Percentiles rank a stretch among this genome's conserved stretches.
Conservation (phyloP, 306 rosid genomes). For the Rosa persica region DNA sequence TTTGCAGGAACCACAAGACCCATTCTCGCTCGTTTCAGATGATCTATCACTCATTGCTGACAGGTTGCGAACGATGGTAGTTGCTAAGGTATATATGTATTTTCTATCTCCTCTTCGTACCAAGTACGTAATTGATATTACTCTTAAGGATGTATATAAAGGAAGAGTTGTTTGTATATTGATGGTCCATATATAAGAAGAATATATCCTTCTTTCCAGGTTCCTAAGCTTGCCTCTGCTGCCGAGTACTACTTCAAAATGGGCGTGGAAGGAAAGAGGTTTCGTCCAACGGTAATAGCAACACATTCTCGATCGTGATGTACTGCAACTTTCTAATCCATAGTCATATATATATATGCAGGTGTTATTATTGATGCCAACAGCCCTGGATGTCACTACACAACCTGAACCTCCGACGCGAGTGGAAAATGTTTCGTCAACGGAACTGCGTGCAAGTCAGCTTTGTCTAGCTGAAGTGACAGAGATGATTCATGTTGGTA, state of each 20-base stretch:
- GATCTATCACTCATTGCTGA: conserved; percentile 75
- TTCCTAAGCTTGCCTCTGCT: conserved; percentile 95
- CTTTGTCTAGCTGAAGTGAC: conserved; percentile 91
- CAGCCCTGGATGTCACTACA: conserved; percentile 56
- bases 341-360: too few relatives aligned
- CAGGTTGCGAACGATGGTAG: conserved; percentile 76
- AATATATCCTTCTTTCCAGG: conserved; percentile 50
- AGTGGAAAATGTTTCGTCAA: conserved; percentile 42
- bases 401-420: conserved; percentile 30
- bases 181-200: background rate
- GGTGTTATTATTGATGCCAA: conserved; percentile 89
- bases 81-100: conserved; percentile 85
- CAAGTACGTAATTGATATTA: background rate
- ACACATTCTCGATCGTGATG: too few relatives aligned
- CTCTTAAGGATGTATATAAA: conserved; percentile 11
- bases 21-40: conserved; percentile 90
- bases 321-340: too few relatives aligned
- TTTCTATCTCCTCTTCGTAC: conserved; percentile 20
- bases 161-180: background rate
- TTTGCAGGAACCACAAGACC: conserved; percentile 79
- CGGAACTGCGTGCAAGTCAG: conserved; percentile 72
- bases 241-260: conserved; percentile 92
- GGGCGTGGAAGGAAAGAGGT: conserved; percentile 97
- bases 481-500: conserved; percentile 96
- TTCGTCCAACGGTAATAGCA: conserved; percentile 88